Base-by-base conservation (phyloP, 2,329 filamentous ascomycete species). In the Penicillium sclerotigenum region DNA sequence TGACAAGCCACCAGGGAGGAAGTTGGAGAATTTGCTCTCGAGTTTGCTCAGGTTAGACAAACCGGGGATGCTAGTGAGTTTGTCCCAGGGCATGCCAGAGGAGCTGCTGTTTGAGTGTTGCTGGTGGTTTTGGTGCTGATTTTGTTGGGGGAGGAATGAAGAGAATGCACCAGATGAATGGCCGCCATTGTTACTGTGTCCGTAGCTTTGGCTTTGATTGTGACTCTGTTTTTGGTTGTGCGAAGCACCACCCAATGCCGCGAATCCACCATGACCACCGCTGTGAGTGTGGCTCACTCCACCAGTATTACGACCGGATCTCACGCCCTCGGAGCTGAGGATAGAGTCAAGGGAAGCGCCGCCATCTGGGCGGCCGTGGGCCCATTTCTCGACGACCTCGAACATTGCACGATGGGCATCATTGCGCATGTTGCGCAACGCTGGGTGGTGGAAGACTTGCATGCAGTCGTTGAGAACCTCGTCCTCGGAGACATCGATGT, bases 401-500 rank as follows among this genome's bases (percentile, higher is more conserved):
- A 90, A 97, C 94, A 99, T 99, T 50, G 87, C 86, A 42, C 84
- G 83, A 62, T 97, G 94, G 28, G 94, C 86, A 70, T 96, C 89
- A 55, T 89, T 78, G 54, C 81, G 79, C 52, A 89, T 86, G 64
- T 94, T 83, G 24, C 93, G 87, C 29, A 91, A 79, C 7, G 89
- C 88, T 1, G 94, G 94, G 70, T 99, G 94, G 72, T 99, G 94
- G 77, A 97, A 96, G 11, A 90, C 86, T 24, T 84, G 84, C 45
- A 91, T 77, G 38, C 95, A 85, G 64, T 97, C 93, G 60, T 90
- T 80, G 59, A 92, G 80, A 0, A 97, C 88, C 73, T 95, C 89
- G 36, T 95, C 84, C 4, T 94, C 87, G 0, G 90, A 85, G 0
- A 96, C 86, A 41, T 87, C 85, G 3, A 88, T 84, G 70, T 97